Percentiles rank a stretch among this genome's conserved stretches.
phyloP scores from a whole-genome alignment of 1,284 basidiomycete species.

The Ustilago bromivora region DNA sequence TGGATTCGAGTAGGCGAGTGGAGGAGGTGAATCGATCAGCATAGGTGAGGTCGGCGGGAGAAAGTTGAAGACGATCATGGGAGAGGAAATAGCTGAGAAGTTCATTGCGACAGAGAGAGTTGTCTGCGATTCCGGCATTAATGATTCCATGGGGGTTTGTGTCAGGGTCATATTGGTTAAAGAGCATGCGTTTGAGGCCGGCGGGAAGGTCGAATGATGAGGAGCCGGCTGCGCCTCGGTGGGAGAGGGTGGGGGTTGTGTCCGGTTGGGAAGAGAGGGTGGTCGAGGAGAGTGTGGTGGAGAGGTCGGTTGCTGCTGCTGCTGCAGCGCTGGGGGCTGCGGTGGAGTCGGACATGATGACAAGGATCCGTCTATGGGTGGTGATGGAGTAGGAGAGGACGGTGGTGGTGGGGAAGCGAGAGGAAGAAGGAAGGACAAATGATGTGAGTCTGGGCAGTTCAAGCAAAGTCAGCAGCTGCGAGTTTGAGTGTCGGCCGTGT shows the following conservation, averaged over 20 bases:
- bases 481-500: not conserved
- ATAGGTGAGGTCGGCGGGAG: constrained; percentile 56
- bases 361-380: not conserved
- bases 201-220: constrained; percentile 24
- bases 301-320: constrained; percentile 18
- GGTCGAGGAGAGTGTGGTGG: constrained; percentile 11
- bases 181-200: constrained; percentile 28
- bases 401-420: not conserved
- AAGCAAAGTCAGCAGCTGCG: not conserved
- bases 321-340: constrained; percentile 10
- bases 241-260: constrained; percentile 34
- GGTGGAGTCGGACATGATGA: constrained; percentile 9
- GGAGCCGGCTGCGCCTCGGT: constrained; percentile 30
- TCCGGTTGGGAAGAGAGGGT: constrained; percentile 7
- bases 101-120: constrained; percentile 51
- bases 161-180: constrained; percentile 45
- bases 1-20: constrained; percentile 35
- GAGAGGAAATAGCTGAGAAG: constrained; percentile 48
- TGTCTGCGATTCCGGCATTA: constrained; percentile 60
- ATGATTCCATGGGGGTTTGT: constrained; percentile 59
- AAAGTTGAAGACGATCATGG: constrained; percentile 37
- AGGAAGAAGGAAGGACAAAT: not conserved
- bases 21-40: constrained; percentile 48
- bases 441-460: not conserved
- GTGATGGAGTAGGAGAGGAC: not conserved